Evolutionary conservation across 805 yeast genomes (phyloP).

Genomic region (Cyberlindnera mississippiensis): DNA sequence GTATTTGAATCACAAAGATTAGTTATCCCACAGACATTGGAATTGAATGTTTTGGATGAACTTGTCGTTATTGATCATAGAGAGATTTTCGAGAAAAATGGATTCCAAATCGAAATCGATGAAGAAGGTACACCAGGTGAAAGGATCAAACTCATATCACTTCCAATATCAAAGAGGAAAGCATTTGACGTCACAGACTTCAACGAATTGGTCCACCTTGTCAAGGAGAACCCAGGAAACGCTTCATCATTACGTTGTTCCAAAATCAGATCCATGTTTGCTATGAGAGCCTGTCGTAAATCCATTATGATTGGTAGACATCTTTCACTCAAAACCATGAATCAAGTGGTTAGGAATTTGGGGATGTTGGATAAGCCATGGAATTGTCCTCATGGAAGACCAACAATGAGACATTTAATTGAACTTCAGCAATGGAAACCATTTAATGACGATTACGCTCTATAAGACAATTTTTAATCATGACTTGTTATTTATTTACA

Average conservation of each 20-base stretch:
- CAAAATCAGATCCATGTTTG: constrained; percentile 79
- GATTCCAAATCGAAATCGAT: constrained; percentile 58
- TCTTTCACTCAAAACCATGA: constrained; percentile 58
- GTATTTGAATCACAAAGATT: constrained; percentile 66
- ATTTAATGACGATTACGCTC: constrained; percentile 40
- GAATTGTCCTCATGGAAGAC: constrained; percentile 95
- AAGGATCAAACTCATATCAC: constrained; percentile 49
- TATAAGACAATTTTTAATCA: constrained; percentile 15
- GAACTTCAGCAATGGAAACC: constrained; percentile 48
- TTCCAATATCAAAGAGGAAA: constrained; percentile 72
- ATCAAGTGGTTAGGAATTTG: constrained; percentile 59
- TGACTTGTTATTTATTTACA: background rate
- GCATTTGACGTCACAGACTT: constrained; percentile 65
- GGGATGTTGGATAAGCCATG: constrained; percentile 85
- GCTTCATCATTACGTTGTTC: constrained; percentile 51
- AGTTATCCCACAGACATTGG: constrained; percentile 53
- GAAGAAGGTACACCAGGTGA: constrained; percentile 53
- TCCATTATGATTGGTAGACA: constrained; percentile 92
- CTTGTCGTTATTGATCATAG: constrained; percentile 59
- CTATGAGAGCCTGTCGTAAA: constrained; percentile 91
- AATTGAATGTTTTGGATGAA: constrained; percentile 76
- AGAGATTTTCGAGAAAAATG: constrained; percentile 62
- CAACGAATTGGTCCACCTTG: constrained; percentile 66
- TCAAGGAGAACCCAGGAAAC: constrained; percentile 52
- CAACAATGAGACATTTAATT: constrained; percentile 88